A percentile compares a stretch with the other conserved stretches of the same genome.
These are phyloP conservation scores for Trypanosoma grayi DNA, from an alignment of 208 protist species.

Conservation along the genomic window DNA sequence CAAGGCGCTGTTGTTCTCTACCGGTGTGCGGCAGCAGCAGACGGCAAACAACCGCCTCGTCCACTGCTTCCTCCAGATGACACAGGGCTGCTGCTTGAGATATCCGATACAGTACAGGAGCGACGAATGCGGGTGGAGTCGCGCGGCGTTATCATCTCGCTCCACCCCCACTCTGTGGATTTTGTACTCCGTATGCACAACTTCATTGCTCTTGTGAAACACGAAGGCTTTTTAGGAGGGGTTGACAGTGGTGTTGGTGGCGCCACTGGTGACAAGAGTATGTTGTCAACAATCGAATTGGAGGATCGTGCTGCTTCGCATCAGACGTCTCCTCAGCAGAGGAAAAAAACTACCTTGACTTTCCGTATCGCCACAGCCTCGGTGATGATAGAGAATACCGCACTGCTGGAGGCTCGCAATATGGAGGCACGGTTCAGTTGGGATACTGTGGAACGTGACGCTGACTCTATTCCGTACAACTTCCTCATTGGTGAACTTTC, in stretches of 20 bases:
- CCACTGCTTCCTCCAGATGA: neutral
- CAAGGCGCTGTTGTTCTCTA: slow-evolving; percentile 15
- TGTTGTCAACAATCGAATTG: neutral
- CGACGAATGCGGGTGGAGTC: slow-evolving; percentile 8
- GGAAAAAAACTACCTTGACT: slow-evolving; percentile 5
- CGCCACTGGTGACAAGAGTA: neutral
- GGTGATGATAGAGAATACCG: slow-evolving; percentile 15
- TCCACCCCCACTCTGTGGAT: slow-evolving; percentile 21
- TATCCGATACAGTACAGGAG: slow-evolving; percentile 4
- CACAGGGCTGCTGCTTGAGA: slow-evolving; percentile 7
- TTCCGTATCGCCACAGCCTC: slow-evolving; percentile 5
- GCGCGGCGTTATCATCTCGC: slow-evolving; percentile 13
- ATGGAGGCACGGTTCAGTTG: slow-evolving; percentile 11
- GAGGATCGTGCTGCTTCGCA: neutral
- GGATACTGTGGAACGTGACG: neutral
- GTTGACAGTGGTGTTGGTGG: too few species aligned
- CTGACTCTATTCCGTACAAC: slow-evolving; percentile 7
- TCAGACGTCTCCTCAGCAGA: neutral
- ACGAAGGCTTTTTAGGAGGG: slow-evolving; percentile 5
- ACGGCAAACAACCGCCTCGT: neutral
- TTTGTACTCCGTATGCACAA: slow-evolving; percentile 29
- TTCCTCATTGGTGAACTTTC: slow-evolving; percentile 16
- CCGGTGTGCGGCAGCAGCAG: neutral
- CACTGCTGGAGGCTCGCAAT: slow-evolving; percentile 18
- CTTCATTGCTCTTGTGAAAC: slow-evolving; percentile 13